Evolutionary conservation across 495 filamentous ascomycete genomes (phyloP).

Genomic region (Lepraria neglecta): DNA sequence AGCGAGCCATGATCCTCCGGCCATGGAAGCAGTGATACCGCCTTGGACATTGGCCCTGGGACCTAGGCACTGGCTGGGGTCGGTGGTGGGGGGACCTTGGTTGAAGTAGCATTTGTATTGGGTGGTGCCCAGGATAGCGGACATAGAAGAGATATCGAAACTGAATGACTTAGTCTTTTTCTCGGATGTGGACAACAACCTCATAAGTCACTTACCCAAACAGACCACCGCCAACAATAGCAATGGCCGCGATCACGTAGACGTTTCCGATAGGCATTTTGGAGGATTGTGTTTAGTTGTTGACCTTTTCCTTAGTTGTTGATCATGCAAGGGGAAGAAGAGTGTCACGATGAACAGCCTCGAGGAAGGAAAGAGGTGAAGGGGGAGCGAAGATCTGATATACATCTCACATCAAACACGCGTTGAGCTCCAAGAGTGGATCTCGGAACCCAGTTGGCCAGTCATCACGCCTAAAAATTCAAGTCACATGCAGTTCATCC

Average conservation of each 20-base stretch:
- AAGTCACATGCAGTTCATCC: background rate
- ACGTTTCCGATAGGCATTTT: constrained; percentile 52
- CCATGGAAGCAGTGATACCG: constrained; percentile 69
- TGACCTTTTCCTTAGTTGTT: background rate
- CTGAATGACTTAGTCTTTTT: constrained; percentile 22
- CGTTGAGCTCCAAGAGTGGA: background rate
- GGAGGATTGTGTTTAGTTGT: background rate
- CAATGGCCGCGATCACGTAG: constrained; percentile 67
- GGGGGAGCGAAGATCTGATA: background rate
- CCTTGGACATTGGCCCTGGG: constrained; percentile 49
- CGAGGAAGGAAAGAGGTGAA: background rate
- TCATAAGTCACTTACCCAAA: constrained; percentile 47
- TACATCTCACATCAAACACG: background rate
- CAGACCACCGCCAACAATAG: constrained; percentile 70
- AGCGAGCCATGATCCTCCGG: constrained; percentile 68
- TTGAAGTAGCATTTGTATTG: constrained; percentile 32
- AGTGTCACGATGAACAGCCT: background rate
- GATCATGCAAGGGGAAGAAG: background rate
- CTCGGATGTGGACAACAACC: constrained; percentile 15
- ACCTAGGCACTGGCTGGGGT: constrained; percentile 54
- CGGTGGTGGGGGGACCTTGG: constrained; percentile 28
- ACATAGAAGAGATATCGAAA: constrained; percentile 30
- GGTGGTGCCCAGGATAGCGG: constrained; percentile 23
- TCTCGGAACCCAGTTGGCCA: background rate
- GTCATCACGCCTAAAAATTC: background rate